Conservation (phyloP, 225 moss, liverwort and hornwort genomes). For the Antitrichia curtipendula region DNA sequence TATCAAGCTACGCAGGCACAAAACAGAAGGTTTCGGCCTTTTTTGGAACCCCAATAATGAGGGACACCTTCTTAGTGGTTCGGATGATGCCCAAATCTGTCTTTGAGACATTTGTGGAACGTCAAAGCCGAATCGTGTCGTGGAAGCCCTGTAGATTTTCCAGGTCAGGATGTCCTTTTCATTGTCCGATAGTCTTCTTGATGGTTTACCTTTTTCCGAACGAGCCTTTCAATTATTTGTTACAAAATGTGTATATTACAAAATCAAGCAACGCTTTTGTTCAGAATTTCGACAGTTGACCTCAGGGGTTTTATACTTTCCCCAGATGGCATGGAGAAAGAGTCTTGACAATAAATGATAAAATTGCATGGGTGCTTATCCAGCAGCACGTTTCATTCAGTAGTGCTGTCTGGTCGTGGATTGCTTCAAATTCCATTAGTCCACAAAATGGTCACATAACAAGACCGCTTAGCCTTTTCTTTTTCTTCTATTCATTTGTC, state of each 20-base stretch:
- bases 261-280: not conserved
- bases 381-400: too few species aligned
- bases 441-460: not conserved
- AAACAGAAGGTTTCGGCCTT: constrained; percentile 67
- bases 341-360: not conserved
- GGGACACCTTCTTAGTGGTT: constrained; percentile 76
- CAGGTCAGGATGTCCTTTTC: constrained; percentile 13
- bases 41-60: constrained; percentile 68
- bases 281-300: not conserved
- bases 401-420: not conserved
- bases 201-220: too few species aligned
- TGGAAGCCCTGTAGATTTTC: constrained; percentile 56
- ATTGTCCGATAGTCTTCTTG: too few species aligned
- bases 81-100: constrained; percentile 77
- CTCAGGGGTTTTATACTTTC: not conserved
- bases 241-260: not conserved
- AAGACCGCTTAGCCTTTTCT: not conserved
- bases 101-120: constrained; percentile 69
- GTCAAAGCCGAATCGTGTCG: constrained; percentile 34
- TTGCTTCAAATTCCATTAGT: not conserved
- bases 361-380: not conserved
- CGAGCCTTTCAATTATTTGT: too few species aligned
- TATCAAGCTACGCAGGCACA: constrained; percentile 57
- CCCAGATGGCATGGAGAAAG: not conserved
- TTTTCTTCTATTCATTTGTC: not conserved